Evolutionary conservation across 2,329 filamentous ascomycete genomes (phyloP).

Genomic region (Xylaria sp.): DNA sequence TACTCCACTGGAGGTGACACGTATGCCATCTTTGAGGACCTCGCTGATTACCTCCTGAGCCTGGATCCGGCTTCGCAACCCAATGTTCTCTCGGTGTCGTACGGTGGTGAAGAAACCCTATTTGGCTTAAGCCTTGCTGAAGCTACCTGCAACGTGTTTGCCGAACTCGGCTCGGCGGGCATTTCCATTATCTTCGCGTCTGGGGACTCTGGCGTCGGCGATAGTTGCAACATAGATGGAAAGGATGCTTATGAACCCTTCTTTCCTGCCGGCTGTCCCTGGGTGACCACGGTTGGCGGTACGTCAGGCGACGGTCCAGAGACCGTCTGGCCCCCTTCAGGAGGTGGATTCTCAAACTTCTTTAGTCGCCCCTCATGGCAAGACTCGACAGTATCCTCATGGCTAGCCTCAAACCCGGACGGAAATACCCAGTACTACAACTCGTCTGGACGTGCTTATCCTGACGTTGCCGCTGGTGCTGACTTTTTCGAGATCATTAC

Average conservation of each 20-base stretch:
- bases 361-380: neutral
- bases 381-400: neutral
- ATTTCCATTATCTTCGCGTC: neutral
- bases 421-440: neutral
- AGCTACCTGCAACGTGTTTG: neutral
- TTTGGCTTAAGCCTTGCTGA: neutral
- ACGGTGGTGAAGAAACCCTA: neutral
- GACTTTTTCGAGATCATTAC: neutral
- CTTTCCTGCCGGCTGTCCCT: neutral
- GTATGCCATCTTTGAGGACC: neutral
- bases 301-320: neutral
- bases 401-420: neutral
- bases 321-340: neutral
- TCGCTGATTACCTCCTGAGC: neutral
- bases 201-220: neutral
- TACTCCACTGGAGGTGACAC: neutral
- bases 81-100: neutral
- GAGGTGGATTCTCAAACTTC: neutral
- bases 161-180: neutral
- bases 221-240: neutral
- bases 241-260: neutral
- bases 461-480: neutral
- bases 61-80: neutral
- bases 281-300: neutral
- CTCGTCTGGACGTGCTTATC: neutral